Base-by-base conservation (phyloP, 1,284 basidiomycete species). In the Clitocybe nebularis region DNA sequence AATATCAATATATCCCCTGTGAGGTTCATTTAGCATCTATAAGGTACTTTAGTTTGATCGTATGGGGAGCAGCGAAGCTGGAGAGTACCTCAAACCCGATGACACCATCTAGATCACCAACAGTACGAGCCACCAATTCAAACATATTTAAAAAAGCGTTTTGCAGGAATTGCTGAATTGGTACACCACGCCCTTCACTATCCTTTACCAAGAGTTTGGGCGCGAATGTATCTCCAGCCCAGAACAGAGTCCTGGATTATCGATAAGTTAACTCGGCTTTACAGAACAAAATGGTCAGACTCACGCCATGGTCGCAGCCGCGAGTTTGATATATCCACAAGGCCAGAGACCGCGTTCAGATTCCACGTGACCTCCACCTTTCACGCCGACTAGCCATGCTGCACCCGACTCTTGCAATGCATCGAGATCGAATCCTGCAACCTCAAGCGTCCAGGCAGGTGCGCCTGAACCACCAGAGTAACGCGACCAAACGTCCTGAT, bases 401-500 rank as follows among this genome's bases (percentile, higher is more conserved):
- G 90, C 87, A 1, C 84, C 89, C 0, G 84, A 80, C 39, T 84
- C 77, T 49, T 92, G 89, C 4, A 96, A 67, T 3, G 75, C 73
- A 46, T 77, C 67, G 4, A 93, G 66, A 59, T 93, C 86, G 49
- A 94, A 89, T 0, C 90, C 92, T 2, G 82, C 81, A 5, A 74
- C 63, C 48, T 90, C 81, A 0, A 95, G 66, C 1, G 91, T 94
- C 94, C 94, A 98, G 1, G 89, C 89, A 1, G 91, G 91, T 2
- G 91, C 91, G 3, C 91, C 92, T 1, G 89, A 92, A 2, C 95
- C 96, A 11, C 95, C 96, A 5, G 81, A 84, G 55, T 93, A 93
- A 4, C 94, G 81, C 1, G 92, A 96, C 92, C 93, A 99, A 19
- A 98, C 93, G 57, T 94, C 91, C 65, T 93, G 91, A 57, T 93